Base-by-base conservation (phyloP, 2,329 filamentous ascomycete genomes). In the Colletotrichum truncatum region DNA sequence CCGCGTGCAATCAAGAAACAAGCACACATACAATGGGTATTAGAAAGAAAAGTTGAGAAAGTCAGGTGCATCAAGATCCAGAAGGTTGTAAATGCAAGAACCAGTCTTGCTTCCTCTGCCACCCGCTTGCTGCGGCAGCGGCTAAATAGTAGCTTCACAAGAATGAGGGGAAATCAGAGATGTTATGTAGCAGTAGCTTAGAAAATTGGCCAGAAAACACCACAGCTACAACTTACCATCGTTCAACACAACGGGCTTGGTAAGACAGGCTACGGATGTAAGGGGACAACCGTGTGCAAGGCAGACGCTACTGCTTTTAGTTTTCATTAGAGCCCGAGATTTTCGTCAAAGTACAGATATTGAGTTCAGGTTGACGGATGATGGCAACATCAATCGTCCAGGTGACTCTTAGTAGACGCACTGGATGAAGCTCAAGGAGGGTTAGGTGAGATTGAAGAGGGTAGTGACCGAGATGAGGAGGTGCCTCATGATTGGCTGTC, bases 401-500 rank as follows among this genome's bases (percentile, higher is more conserved):
- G 39, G 39, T 65, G 62, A 65, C 41, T 25, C 10, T 25, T 30
- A 32, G 56, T 34, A 25, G 25, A 11, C 54, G 43, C 26, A 21
- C 14, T 43, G 28, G 21, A 14, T 34, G 28, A 59, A 34, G 25
- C 8, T 38, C 9, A 25, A 45, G 39, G 16, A 45, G 34, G 53
- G 60, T 64, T 64, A 45, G 60, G 53, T 48, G 55, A 64, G 39
- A 46, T 48, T 52, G 32, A 28, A 41, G 38, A 18, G 34, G 34
- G 16, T 39, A 10, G 26, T 32, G 16, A 48, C 11, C 48, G 41
- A 62, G 16, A 21, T 38, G 23, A 43, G 21, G 10, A 36, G 26
- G 38, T 32, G 32, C 16, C 28, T 16, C 28, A n/a, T 46, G 63
- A 56, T 63, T 66, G 57, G 49, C 57, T 63, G 49, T 66, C 63